A percentile compares a stretch with the other conserved stretches of the same genome.
phyloP scores from a whole-genome alignment of 257 asterid species.

The Solanum boliviense region DNA sequence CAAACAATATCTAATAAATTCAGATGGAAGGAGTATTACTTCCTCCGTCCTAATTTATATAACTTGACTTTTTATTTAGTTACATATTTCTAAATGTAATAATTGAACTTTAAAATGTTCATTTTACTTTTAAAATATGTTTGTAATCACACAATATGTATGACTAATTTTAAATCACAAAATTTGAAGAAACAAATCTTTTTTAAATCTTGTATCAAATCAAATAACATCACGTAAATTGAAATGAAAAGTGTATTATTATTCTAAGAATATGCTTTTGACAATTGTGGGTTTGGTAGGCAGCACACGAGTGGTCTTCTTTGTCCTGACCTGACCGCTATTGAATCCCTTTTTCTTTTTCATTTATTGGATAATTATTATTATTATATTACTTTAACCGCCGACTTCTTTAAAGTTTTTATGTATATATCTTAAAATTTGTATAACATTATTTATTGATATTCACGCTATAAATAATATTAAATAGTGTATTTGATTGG shows the following conservation, averaged over 20 bases:
- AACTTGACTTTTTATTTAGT: no score
- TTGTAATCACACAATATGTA: background rate
- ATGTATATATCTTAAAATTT: background rate
- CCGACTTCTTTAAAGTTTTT: background rate
- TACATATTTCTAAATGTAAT: no score
- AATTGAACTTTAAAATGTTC: no score
- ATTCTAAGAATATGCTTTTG: background rate
- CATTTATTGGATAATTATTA: background rate
- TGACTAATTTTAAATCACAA: background rate
- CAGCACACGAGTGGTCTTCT: background rate
- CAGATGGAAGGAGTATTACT: background rate
- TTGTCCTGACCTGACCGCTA: background rate
- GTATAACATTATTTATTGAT: background rate
- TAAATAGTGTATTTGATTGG: no score
- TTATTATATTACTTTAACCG: background rate
- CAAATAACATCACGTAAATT: background rate
- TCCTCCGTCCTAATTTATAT: background rate
- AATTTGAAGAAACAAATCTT: no score
- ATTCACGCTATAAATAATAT: background rate
- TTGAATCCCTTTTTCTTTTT: background rate
- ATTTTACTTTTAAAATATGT: background rate
- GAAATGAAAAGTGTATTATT: background rate
- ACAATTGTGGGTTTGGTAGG: background rate
- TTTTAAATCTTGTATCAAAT: fast-evolving
- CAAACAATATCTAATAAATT: no score